phyloP scores from a whole-genome alignment of 441 rosid genomes.

The Daphne laureola region DNA sequence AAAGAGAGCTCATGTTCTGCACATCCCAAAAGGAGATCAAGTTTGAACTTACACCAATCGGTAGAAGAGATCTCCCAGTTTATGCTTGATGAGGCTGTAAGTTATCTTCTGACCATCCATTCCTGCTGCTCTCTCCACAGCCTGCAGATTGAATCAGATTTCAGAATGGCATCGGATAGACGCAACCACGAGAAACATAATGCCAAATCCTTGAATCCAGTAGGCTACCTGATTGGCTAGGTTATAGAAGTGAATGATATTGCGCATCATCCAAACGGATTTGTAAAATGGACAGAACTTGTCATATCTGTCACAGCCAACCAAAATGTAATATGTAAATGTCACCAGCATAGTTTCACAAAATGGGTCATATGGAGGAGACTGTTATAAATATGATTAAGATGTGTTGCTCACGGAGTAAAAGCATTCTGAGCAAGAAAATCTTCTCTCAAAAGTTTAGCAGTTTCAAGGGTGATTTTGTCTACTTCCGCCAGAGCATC shows the following conservation, averaged over 20 bases:
- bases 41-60: slow-evolving; percentile 71
- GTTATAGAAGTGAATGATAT: slow-evolving; percentile 90
- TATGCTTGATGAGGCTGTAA: slow-evolving; percentile 86
- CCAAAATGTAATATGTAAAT: slow-evolving; percentile 7
- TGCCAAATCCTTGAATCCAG: background rate
- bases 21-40: background rate
- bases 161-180: background rate
- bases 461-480: slow-evolving; percentile 92
- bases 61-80: slow-evolving; percentile 95
- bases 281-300: slow-evolving; percentile 99
- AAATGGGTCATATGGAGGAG: no score
- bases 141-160: slow-evolving; percentile 34
- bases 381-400: background rate
- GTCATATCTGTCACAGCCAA: slow-evolving; percentile 57
- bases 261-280: slow-evolving; percentile 99
- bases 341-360: slow-evolving; percentile 2
- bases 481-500: slow-evolving; percentile 96
- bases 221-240: slow-evolving; percentile 86
- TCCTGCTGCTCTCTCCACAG: slow-evolving; percentile 97
- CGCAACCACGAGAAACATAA: background rate
- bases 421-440: slow-evolving; percentile 99
- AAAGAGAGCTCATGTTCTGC: no score
- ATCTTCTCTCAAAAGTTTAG: slow-evolving; percentile 97
- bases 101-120: slow-evolving; percentile 99
- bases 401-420: slow-evolving; percentile 65